phyloP scores from a whole-genome alignment of 2,329 filamentous ascomycete genomes.

The Epicoccum nigrum region DNA sequence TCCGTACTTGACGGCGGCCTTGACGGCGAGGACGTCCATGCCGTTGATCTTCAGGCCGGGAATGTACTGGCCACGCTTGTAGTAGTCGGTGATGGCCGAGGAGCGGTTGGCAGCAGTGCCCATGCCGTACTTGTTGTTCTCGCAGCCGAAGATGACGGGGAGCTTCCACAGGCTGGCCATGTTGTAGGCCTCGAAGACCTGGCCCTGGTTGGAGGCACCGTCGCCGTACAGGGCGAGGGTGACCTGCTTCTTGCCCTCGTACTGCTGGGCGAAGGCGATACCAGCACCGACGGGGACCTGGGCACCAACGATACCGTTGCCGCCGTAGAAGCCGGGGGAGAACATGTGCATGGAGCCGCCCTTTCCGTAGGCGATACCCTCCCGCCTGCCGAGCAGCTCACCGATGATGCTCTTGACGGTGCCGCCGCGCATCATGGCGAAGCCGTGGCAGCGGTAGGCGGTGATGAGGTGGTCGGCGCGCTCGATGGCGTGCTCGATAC shows the following conservation, averaged over 20 bases:
- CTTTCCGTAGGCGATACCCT: conserved; percentile 98
- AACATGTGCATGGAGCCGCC: conserved; percentile 99
- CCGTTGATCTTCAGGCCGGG: conserved; percentile 99
- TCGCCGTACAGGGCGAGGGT: conserved; percentile 94
- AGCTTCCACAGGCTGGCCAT: conserved; percentile 99
- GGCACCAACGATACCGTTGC: conserved; percentile 98
- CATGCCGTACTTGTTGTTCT: conserved; percentile 99
- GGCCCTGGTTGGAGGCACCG: conserved; percentile 97
- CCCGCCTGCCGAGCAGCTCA: conserved; percentile 90
- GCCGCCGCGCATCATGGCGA: conserved; percentile 93
- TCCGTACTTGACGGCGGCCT: conserved; percentile 92
- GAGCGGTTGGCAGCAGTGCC: conserved; percentile 94
- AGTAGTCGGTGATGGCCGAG: conserved; percentile 97
- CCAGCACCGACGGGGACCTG: conserved; percentile 97
- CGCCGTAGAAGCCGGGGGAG: conserved; percentile 94
- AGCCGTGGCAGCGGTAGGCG: conserved; percentile 98
- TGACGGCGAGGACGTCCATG: conserved; percentile 98
- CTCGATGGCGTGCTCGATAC: conserved; percentile 94
- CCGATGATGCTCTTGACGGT: conserved; percentile 92
- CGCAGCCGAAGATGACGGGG: conserved; percentile 93
- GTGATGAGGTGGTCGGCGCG: conserved; percentile 95
- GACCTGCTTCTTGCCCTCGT: conserved; percentile 83
- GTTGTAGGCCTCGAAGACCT: conserved; percentile 99
- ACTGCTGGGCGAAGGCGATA: conserved; percentile 96
- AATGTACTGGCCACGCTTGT: conserved; percentile 99